phyloP scores from a whole-genome alignment of 805 yeast species.

The Wickerhamiella nectarea region DNA sequence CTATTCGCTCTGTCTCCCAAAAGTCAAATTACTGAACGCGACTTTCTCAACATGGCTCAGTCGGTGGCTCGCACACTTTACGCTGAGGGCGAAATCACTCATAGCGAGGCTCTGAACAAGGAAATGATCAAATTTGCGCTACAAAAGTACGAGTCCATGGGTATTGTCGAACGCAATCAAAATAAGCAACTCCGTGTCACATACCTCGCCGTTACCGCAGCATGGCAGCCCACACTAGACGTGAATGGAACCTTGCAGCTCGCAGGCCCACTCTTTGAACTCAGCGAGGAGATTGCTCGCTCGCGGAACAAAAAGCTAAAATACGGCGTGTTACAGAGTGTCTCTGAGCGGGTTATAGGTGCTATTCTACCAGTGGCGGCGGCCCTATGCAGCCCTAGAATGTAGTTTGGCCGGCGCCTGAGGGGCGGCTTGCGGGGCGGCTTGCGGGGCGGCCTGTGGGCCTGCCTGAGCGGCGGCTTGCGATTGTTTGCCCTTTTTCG shows the following conservation, averaged over 20 bases:
- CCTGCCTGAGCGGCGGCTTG: too few species aligned
- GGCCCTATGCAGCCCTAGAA: slow-evolving; percentile 4
- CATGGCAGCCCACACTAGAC: slow-evolving; percentile 15
- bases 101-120: slow-evolving; percentile 31
- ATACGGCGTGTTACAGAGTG: slow-evolving; percentile 17
- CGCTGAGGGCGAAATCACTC: slow-evolving; percentile 30
- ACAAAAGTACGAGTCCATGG: slow-evolving; percentile 24
- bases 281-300: slow-evolving; percentile 24
- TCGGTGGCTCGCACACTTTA: slow-evolving; percentile 31
- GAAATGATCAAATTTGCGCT: slow-evolving; percentile 29
- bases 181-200: slow-evolving; percentile 15
- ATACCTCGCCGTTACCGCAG: slow-evolving; percentile 17
- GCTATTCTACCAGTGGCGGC: slow-evolving; percentile 14
- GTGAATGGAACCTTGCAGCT: slow-evolving; percentile 16
- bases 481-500: background rate
- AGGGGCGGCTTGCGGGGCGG: too few species aligned
- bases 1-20: slow-evolving; percentile 25
- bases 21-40: slow-evolving; percentile 20
- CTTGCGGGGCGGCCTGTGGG: too few species aligned
- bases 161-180: slow-evolving; percentile 21
- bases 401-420: too few species aligned
- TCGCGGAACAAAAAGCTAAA: slow-evolving; percentile 28
- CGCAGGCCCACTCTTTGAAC: slow-evolving; percentile 24
- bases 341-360: slow-evolving; percentile 16
- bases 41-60: slow-evolving; percentile 27